phyloP scores from a whole-genome alignment of 495 filamentous ascomycete genomes.

The Parmelia sp. region DNA sequence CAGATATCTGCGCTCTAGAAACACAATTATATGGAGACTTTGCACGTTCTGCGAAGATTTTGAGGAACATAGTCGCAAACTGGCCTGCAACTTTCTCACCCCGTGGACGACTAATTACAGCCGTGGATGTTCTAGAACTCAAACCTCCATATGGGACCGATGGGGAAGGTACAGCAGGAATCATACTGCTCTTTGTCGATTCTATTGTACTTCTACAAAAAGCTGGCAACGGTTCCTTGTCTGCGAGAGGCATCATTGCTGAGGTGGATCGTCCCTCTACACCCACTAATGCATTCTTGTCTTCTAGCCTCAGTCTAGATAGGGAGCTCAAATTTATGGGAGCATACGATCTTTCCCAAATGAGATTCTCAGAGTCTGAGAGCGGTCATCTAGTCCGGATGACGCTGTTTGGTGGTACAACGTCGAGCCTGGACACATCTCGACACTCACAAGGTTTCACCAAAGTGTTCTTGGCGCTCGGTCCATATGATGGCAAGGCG shows the following conservation, averaged over 20 bases:
- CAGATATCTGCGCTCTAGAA: constrained; percentile 90
- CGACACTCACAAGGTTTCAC: constrained; percentile 2
- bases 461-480: constrained; percentile 28
- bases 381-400: constrained; percentile 70
- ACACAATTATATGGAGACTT: constrained; percentile 56
- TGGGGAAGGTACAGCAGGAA: constrained; percentile 47
- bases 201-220: constrained; percentile 71
- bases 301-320: constrained; percentile 51
- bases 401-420: constrained; percentile 43
- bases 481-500: constrained; percentile 74
- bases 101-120: constrained; percentile 73
- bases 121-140: constrained; percentile 74
- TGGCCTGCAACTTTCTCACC: constrained; percentile 74
- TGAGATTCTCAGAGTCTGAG: constrained; percentile 69
- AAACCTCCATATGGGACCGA: constrained; percentile 57
- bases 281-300: constrained; percentile 1
- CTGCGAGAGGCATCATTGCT: constrained; percentile 70
- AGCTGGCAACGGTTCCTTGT: constrained; percentile 49
- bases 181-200: constrained; percentile 82
- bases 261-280: constrained; percentile 65
- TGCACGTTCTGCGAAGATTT: constrained; percentile 59
- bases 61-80: constrained; percentile 66
- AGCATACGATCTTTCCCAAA: constrained; percentile 60
- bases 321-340: constrained; percentile 68
- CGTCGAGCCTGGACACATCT: not conserved